Percentiles rank a stretch among this genome's conserved stretches.
These are phyloP conservation scores for Phylloporus sp. DNA, from an alignment of 1,284 basidiomycete species.

Conservation along the genomic window DNA sequence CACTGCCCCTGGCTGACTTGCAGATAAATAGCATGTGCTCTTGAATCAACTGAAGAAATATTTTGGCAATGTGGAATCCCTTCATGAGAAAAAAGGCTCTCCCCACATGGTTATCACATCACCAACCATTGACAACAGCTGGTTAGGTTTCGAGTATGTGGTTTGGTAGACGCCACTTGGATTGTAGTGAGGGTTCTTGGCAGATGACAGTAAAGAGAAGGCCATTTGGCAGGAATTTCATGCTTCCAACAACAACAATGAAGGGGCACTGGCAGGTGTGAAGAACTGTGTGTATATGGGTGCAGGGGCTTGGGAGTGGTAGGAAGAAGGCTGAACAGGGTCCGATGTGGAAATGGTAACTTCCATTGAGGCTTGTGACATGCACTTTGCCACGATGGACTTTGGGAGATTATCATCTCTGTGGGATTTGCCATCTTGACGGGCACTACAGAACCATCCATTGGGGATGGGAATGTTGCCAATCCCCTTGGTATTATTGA, in stretches of 20 bases:
- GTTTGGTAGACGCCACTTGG: conserved; percentile 32
- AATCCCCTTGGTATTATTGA: conserved; percentile 66
- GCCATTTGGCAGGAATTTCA: conserved; percentile 28
- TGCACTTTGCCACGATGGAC: conserved; percentile 40
- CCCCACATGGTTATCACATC: too few species aligned
- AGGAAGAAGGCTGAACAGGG: conserved; percentile 30
- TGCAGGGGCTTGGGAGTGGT: conserved; percentile 26
- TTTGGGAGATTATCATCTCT: conserved; percentile 54
- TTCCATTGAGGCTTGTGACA: conserved; percentile 39
- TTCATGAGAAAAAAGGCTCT: too few species aligned
- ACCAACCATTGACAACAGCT: too few species aligned
- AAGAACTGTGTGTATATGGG: conserved; percentile 38
- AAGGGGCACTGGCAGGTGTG: conserved; percentile 33
- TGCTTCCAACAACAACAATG: conserved; percentile 28
- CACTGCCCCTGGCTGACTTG: too few species aligned
- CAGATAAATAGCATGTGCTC: too few species aligned
- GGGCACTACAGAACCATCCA: conserved; percentile 74
- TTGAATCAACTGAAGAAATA: too few species aligned
- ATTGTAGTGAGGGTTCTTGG: conserved; percentile 27
- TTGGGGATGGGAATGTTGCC: conserved; percentile 70
- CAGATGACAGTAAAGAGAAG: conserved; percentile 37
- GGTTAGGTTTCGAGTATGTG: conserved; percentile 39
- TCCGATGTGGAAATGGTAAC: conserved; percentile 29
- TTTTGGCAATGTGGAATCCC: too few species aligned
- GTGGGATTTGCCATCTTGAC: conserved; percentile 61